Evolutionary conservation across 768 basidiomycete genomes (phyloP), one percentile per base, ranked within the genome.

Genomic region (Amanita rubescens): DNA sequence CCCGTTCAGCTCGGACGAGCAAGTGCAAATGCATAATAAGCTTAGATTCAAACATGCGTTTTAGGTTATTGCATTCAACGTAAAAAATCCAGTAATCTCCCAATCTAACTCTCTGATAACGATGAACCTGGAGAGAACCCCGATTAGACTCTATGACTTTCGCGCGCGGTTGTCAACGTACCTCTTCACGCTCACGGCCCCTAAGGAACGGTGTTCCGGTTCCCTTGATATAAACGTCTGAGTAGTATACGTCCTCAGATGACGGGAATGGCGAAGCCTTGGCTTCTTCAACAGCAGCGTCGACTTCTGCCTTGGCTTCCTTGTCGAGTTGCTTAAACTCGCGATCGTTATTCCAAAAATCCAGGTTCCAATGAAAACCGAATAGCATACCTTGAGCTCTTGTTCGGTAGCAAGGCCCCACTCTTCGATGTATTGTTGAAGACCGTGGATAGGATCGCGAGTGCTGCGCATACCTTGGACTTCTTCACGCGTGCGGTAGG

Each of bases 401-500:
- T 86, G 84, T 69, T 95, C 94, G 20, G 82, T 76, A 1, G 90
- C 87, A 24, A 99, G 77, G 62, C 90, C 91, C 95, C 95, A 99
- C 54, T 96, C 92, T 64, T 94, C 84, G 57, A 99, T 85, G 74
- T 94, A 89, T 55, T 80, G 81, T 73, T 94, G 92, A 50, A 98
- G 77, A 27, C 95, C 95, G 49, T 88, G 90, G 70, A 98, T 97
- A 15, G 94, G 91, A 66, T 97, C 95, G 65, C 93, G 87, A 11
- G 91, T 92, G 56, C 85, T 88, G 42, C 96, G 82, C 92, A 99
- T 95, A 63, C 90, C 79, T 74, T 97, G 94, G 51, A 98, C 87
- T 71, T 98, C 96, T 69, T 99, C 96, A 60, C 94, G 90, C 3
- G 93, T 97, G 61, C 94, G 91, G 83, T 99, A 98, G 30, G 96